Evolutionary conservation across 345 rosid genomes (phyloP), one percentile per base, ranked within the genome.

Genomic region (Passiflora organensis): DNA sequence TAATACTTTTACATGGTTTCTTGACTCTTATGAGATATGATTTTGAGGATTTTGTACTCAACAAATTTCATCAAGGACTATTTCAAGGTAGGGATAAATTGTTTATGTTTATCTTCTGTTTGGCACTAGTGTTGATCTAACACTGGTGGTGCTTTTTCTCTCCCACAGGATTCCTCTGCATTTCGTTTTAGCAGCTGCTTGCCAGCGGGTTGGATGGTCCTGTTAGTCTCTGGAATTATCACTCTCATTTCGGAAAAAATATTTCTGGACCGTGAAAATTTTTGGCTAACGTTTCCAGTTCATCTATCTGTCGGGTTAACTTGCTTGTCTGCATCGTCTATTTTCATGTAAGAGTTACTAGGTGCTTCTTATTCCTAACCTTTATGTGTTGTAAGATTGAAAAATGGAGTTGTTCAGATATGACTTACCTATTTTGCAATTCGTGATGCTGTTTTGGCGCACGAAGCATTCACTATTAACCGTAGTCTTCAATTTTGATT

Each of bases 121-220:
- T 55, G 59, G 17, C 36, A 39, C 23, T 4, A 42, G 10, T 45
- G 23, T 54, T 10, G 22, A 53, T 60, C 60, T 69, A 44, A 17
- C 19, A 17, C 42, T 56, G 38, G 17, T 47, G 36, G 14, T 18
- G 14, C 24, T 10, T 53, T 56, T 36, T 13, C 19, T 38, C 13
- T 58, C 56, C 37, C 21, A 28, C 83, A 82, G 91, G 89, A 75
- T 36, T 59, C 84, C 64, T 65, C 78, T 5, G 70, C 78, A 18
- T 89, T 89, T 82, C 77, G 86, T 36, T 86, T 86, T 50, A 25
- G 51, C 21, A 48, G 73, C 39, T 78, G 91, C 63, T 69, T 93
- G 69, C 97, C 99, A 63, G 79, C 81, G 16, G 99, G 84, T 28
- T 85, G 94, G 84, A 55, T 60, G 39, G 48, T 79, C 57, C 76